These are phyloP conservation scores for Termitomyces sp. DNA, from an alignment of 768 basidiomycete species.

Conservation along the genomic window DNA sequence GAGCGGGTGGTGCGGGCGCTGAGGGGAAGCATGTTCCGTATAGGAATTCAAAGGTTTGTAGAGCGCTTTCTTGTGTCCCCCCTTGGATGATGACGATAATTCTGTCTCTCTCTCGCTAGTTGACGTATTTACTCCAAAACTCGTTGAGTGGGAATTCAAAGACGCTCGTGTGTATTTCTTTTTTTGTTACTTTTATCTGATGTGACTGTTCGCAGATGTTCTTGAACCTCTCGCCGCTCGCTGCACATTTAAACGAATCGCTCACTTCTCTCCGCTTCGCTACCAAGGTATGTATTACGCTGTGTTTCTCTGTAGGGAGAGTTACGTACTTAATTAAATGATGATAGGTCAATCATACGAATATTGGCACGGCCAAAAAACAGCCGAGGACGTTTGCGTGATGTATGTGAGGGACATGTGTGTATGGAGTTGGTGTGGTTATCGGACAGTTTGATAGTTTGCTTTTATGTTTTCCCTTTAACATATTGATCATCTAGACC, in stretches of 20 bases:
- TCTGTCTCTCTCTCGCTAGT: constrained; percentile 31
- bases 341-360: constrained; percentile 83
- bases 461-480: too few relatives aligned
- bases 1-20: constrained; percentile 39
- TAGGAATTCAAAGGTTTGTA: constrained; percentile 79
- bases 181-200: background rate
- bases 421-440: too few relatives aligned
- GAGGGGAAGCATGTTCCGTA: constrained; percentile 85
- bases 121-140: constrained; percentile 90
- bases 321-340: background rate
- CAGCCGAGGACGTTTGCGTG: constrained; percentile 1
- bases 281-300: constrained; percentile 59
- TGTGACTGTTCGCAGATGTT: constrained; percentile 60
- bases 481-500: too few relatives aligned
- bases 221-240: constrained; percentile 85
- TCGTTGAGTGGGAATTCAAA: constrained; percentile 90
- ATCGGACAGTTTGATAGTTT: too few relatives aligned
- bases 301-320: too few relatives aligned
- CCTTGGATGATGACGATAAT: constrained; percentile 6
- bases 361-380: constrained; percentile 81
- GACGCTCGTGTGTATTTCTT: constrained; percentile 57
- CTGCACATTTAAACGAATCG: constrained; percentile 80
- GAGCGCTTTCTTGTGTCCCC: background rate
- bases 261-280: constrained; percentile 88
- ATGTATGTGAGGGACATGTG: background rate